Conservation (phyloP, 768 basidiomycete genomes). For the Hygrophorus pudorinus region DNA sequence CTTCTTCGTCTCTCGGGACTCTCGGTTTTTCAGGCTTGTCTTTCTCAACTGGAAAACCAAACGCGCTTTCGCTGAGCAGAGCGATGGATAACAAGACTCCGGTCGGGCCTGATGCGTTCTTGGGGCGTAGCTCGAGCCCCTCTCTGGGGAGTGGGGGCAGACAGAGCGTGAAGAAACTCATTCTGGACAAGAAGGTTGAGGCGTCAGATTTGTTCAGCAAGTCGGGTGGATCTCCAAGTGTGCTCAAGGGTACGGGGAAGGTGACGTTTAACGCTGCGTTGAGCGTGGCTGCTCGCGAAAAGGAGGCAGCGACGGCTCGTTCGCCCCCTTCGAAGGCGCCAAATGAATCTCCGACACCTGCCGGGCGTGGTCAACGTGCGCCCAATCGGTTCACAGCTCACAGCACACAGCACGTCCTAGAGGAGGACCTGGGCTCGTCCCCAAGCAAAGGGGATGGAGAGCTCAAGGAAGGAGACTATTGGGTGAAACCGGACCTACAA, state of each 20-base stretch:
- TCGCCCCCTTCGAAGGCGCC: constrained; percentile 30
- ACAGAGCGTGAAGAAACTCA: constrained; percentile 88
- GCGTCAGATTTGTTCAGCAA: constrained; percentile 58
- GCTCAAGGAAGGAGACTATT: constrained; percentile 84
- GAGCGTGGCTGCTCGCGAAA: constrained; percentile 66
- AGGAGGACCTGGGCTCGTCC: constrained; percentile 12
- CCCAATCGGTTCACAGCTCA: constrained; percentile 30
- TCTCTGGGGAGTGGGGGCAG: constrained; percentile 58
- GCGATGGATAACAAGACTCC: constrained; percentile 32
- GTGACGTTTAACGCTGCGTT: constrained; percentile 69
- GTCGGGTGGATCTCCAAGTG: constrained; percentile 34
- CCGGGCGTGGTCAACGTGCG: constrained; percentile 15
- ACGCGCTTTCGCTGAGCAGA: constrained; percentile 43
- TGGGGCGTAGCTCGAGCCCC: constrained; percentile 50
- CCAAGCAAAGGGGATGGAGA: not conserved
- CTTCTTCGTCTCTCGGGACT: constrained; percentile 29
- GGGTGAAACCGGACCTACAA: constrained; percentile 70
- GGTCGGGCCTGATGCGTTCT: constrained; percentile 46
- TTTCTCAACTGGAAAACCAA: constrained; percentile 45
- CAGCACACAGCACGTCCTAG: constrained; percentile 18
- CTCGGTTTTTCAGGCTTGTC: constrained; percentile 32
- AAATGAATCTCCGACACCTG: constrained; percentile 20
- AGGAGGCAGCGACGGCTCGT: constrained; percentile 36
- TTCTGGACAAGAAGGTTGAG: constrained; percentile 78
- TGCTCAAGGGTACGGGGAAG: constrained; percentile 34